Conservation (phyloP, 23 red algal genomes). For the Agarophyton chilense region DNA sequence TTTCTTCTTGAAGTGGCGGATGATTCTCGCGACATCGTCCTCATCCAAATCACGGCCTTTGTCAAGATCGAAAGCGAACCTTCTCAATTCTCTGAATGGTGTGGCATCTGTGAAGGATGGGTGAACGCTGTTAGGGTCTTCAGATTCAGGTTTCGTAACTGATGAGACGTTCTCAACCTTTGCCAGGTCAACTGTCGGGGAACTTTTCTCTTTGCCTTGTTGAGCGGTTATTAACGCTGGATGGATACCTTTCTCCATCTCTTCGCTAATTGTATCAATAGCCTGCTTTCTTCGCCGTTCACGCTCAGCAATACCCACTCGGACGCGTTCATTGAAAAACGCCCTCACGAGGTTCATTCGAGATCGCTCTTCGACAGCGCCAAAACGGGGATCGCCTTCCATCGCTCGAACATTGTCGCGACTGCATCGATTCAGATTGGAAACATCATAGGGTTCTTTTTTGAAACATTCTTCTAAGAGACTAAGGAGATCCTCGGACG, state of each 20-base stretch:
- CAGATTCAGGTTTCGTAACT: not conserved
- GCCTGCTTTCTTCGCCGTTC: not conserved
- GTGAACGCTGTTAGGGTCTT: not conserved
- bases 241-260: constrained; percentile 35
- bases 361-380: constrained; percentile 40
- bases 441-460: constrained; percentile 42
- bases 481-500: constrained; percentile 9
- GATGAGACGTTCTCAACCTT: not conserved
- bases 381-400: constrained; percentile 52
- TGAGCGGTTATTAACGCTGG: constrained; percentile 23
- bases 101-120: constrained; percentile 47
- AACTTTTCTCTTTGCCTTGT: not conserved
- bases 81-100: constrained; percentile 52
- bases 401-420: constrained; percentile 35
- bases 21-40: constrained; percentile 24
- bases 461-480: constrained; percentile 48
- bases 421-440: constrained; percentile 40
- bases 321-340: constrained; percentile 28
- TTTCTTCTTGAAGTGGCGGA: constrained; percentile 33
- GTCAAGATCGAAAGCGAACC: constrained; percentile 12
- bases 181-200: not conserved
- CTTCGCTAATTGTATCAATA: constrained; percentile 12
- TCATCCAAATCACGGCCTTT: constrained; percentile 15
- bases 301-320: constrained; percentile 19
- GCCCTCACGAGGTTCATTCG: constrained; percentile 21